Conservation (phyloP, 1,139 yeast species). For the Geotrichum aggregatum region DNA sequence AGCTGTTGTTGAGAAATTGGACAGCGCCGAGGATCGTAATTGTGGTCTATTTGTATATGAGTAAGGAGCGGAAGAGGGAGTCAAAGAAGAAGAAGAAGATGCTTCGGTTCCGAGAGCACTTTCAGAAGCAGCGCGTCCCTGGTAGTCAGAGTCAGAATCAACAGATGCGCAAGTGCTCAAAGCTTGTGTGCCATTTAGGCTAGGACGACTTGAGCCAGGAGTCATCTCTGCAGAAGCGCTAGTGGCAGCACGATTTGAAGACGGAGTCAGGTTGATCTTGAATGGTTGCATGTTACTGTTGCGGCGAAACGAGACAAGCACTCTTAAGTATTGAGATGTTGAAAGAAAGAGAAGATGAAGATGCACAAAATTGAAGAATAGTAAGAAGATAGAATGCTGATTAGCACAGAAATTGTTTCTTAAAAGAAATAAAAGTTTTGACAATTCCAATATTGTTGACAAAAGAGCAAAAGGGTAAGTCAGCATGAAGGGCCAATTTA, state of each 20-base stretch:
- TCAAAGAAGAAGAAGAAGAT: constrained; percentile 11
- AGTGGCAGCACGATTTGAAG: background rate
- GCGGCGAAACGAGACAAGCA: background rate
- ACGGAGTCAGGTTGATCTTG: constrained; percentile 5
- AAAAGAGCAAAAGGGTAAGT: too few species aligned
- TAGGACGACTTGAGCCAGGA: background rate
- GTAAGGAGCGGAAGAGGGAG: too few species aligned
- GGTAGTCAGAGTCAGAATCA: constrained; percentile 38
- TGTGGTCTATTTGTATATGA: too few species aligned
- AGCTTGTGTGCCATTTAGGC: background rate
- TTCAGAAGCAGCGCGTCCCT: constrained; percentile 21
- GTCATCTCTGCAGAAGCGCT: background rate
- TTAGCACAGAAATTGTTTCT: too few species aligned
- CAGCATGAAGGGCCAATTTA: too few species aligned
- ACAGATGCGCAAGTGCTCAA: constrained; percentile 33
- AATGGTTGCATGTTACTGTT: background rate
- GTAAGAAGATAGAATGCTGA: too few species aligned
- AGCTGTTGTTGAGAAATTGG: constrained; percentile 66
- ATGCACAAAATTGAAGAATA: too few species aligned
- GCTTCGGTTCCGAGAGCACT: background rate
- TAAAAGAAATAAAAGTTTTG: too few species aligned
- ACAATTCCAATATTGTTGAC: too few species aligned
- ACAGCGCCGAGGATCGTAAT: constrained; percentile 59
- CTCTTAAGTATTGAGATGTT: too few species aligned
- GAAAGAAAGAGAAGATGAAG: too few species aligned